Conservation (phyloP, 345 rosid genomes). For the Boechera divaricarpa region DNA sequence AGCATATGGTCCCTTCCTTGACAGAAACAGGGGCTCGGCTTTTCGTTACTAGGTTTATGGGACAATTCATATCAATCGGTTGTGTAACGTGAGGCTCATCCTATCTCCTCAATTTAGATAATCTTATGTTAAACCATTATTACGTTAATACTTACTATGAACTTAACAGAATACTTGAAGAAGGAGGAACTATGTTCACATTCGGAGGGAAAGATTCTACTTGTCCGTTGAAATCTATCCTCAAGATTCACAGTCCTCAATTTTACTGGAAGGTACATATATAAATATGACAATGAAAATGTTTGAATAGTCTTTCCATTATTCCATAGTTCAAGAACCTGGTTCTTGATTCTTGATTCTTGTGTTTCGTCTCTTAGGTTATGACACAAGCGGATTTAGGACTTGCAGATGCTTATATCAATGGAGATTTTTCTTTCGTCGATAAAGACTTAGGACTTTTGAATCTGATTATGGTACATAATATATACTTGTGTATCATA, state of each 20-base stretch:
- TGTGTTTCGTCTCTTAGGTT: constrained; percentile 52
- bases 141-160: neutral
- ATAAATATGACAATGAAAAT: neutral
- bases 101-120: neutral
- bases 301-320: neutral
- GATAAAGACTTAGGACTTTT: constrained; percentile 79
- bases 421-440: constrained; percentile 79
- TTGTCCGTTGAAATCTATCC: constrained; percentile 53
- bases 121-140: neutral
- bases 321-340: neutral
- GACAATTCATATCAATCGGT: constrained; percentile 71
- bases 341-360: constrained; percentile 13
- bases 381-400: constrained; percentile 96
- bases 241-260: constrained; percentile 79
- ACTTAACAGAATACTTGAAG: constrained; percentile 69
- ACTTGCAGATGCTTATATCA: constrained; percentile 83
- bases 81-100: constrained; percentile 63
- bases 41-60: constrained; percentile 76
- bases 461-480: constrained; percentile 72
- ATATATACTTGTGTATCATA: constrained; percentile 20
- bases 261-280: constrained; percentile 92
- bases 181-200: constrained; percentile 82
- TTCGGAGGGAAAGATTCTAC: constrained; percentile 62
- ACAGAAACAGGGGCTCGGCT: constrained; percentile 75
- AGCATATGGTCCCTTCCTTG: constrained; percentile 80